A percentile compares a stretch with the other conserved stretches of the same genome.
Evolutionary conservation across 257 asterid genomes (phyloP).

Genomic region (Nicotiana tabacum): DNA sequence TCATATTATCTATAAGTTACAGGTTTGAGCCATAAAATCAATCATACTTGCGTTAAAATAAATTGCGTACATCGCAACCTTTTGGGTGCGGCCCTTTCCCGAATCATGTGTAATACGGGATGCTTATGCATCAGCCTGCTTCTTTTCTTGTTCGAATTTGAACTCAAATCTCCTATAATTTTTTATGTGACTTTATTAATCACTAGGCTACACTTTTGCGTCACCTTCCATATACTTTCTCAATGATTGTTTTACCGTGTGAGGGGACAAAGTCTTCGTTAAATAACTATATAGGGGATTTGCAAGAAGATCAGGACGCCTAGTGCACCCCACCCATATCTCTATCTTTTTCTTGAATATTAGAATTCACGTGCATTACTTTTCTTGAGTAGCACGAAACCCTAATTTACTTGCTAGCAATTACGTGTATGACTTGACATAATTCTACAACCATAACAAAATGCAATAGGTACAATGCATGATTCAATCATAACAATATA

Average conservation of each 20-base stretch:
- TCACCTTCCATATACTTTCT: neutral
- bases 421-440: conserved; percentile 2
- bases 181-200: too few relatives aligned
- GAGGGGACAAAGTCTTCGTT: neutral
- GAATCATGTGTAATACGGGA: too few relatives aligned
- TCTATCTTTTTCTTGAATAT: neutral
- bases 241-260: neutral
- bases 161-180: too few relatives aligned
- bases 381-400: neutral
- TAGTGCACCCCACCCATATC: neutral
- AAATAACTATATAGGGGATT: neutral
- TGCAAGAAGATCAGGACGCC: neutral
- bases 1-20: too few relatives aligned
- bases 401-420: neutral
- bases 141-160: too few relatives aligned
- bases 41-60: too few relatives aligned
- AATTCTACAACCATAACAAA: conserved; percentile 4
- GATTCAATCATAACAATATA: neutral
- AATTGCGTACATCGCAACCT: too few relatives aligned
- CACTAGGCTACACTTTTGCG: too few relatives aligned
- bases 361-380: conserved; percentile 7
- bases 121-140: too few relatives aligned
- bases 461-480: neutral
- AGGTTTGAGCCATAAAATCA: too few relatives aligned
- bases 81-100: too few relatives aligned